phyloP scores from a whole-genome alignment of 805 yeast species.

The Ogataea henricii region DNA sequence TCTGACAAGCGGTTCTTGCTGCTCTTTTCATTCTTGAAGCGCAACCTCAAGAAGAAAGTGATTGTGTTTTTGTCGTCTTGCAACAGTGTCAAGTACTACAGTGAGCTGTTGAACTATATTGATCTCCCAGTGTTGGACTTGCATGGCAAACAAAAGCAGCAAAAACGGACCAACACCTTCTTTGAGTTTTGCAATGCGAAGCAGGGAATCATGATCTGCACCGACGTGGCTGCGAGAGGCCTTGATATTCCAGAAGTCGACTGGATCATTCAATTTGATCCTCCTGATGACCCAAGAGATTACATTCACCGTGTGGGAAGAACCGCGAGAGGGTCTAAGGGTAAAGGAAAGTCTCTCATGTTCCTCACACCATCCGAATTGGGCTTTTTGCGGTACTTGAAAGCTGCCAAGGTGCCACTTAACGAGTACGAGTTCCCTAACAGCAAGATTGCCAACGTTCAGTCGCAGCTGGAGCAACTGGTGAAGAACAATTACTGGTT shows the following conservation, averaged over 20 bases:
- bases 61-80: conserved; percentile 96
- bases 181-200: conserved; percentile 98
- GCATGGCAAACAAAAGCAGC: conserved; percentile 98
- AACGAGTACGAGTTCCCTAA: conserved; percentile 97
- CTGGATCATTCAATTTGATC: conserved; percentile 99
- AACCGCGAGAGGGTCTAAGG: conserved; percentile 91
- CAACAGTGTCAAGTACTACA: conserved; percentile 94
- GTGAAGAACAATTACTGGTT: conserved; percentile 91
- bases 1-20: conserved; percentile 91
- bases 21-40: conserved; percentile 87
- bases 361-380: conserved; percentile 91
- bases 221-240: conserved; percentile 99
- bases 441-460: conserved; percentile 94
- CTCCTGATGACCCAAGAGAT: conserved; percentile 99
- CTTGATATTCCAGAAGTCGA: conserved; percentile 98
- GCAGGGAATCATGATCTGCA: conserved; percentile 89
- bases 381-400: conserved; percentile 91
- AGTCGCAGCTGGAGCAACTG: conserved; percentile 86
- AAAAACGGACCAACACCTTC: conserved; percentile 96
- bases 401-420: conserved; percentile 95
- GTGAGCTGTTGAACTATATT: conserved; percentile 91
- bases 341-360: conserved; percentile 93
- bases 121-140: conserved; percentile 95
- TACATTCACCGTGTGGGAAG: conserved; percentile 99
- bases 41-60: conserved; percentile 87